phyloP scores from a whole-genome alignment of 192 early-diverging fungal species.

The Coemansia sp. region DNA sequence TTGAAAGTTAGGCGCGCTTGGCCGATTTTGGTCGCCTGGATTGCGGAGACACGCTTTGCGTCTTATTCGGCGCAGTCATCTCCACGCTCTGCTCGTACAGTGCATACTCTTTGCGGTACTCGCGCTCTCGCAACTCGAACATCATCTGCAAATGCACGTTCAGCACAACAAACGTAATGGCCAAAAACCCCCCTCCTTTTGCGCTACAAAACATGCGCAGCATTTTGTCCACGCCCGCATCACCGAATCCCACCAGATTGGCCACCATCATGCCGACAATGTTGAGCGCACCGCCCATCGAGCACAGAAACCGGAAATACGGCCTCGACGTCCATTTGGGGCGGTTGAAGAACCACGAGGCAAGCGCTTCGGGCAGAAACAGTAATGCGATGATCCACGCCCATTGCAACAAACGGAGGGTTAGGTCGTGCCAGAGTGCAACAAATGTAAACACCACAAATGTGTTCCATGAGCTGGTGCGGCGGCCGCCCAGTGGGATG shows the following conservation, averaged over 20 bases:
- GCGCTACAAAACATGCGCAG: slow-evolving; percentile 60
- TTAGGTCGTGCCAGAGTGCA: slow-evolving; percentile 96
- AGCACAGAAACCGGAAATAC: slow-evolving; percentile 79
- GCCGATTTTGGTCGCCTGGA: not conserved
- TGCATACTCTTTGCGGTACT: slow-evolving; percentile 55
- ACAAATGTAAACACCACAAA: slow-evolving; percentile 95
- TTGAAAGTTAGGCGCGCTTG: too few species aligned
- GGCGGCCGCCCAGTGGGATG: slow-evolving; percentile 84
- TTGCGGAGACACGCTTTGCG: too few species aligned
- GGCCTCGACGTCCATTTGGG: slow-evolving; percentile 35
- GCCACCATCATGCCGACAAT: slow-evolving; percentile 95
- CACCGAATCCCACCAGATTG: slow-evolving; percentile 95
- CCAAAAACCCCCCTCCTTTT: slow-evolving; percentile 54
- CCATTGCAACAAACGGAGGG: slow-evolving; percentile 81
- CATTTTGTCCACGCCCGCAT: slow-evolving; percentile 81
- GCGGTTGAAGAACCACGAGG: slow-evolving; percentile 49
- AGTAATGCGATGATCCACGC: slow-evolving; percentile 86
- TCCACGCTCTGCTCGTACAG: not conserved
- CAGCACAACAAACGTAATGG: slow-evolving; percentile 54
- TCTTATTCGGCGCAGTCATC: not conserved
- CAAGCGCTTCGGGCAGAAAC: slow-evolving; percentile 82
- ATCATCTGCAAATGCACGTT: slow-evolving; percentile 72
- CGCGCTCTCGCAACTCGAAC: slow-evolving; percentile 79
- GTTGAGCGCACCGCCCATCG: slow-evolving; percentile 76
- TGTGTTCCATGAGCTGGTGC: slow-evolving; percentile 70